Percentiles rank a stretch among this genome's conserved stretches.
Conservation (phyloP, 129 eudicot species). For the Deinandra increscens region DNA sequence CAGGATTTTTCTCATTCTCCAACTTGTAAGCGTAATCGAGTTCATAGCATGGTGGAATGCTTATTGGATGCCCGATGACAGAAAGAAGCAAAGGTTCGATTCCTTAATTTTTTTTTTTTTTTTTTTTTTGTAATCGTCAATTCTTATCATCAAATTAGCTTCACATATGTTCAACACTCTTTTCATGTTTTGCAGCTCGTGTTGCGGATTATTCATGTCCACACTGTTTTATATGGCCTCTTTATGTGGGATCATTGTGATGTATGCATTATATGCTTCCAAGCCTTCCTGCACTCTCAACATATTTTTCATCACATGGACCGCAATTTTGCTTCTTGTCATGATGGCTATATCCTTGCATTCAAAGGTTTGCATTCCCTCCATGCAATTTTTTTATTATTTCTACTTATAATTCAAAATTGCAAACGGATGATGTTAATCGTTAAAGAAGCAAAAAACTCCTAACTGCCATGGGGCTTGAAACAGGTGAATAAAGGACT, state of each 20-base stretch:
- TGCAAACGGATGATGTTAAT: background rate
- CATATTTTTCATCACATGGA: conserved; percentile 96
- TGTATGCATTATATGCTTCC: conserved; percentile 74
- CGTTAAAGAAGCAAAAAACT: background rate
- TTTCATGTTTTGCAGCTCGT: conserved; percentile 54
- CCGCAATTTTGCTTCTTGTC: conserved; percentile 68
- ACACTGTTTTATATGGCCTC: conserved; percentile 72
- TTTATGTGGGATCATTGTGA: conserved; percentile 58
- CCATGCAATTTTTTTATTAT: background rate
- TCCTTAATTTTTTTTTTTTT: background rate
- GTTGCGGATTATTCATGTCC: conserved; percentile 81
- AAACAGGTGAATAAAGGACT: conserved; percentile 88
- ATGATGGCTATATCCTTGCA: conserved; percentile 84
- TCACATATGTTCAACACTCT: background rate
- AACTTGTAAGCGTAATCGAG: conserved; percentile 87
- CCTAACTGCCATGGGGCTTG: conserved; percentile 14
- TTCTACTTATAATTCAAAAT: background rate
- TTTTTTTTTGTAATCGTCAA: too few relatives aligned
- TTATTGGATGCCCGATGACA: conserved; percentile 81
- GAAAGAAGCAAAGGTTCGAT: conserved; percentile 54
- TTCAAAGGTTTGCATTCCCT: conserved; percentile 62
- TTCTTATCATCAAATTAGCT: background rate
- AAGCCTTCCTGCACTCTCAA: conserved; percentile 75
- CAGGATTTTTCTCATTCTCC: conserved; percentile 87
- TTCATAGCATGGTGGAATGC: conserved; percentile 96